These are phyloP conservation scores for Viola pubescens DNA, from an alignment of 441 rosid species.

Conservation along the genomic window DNA sequence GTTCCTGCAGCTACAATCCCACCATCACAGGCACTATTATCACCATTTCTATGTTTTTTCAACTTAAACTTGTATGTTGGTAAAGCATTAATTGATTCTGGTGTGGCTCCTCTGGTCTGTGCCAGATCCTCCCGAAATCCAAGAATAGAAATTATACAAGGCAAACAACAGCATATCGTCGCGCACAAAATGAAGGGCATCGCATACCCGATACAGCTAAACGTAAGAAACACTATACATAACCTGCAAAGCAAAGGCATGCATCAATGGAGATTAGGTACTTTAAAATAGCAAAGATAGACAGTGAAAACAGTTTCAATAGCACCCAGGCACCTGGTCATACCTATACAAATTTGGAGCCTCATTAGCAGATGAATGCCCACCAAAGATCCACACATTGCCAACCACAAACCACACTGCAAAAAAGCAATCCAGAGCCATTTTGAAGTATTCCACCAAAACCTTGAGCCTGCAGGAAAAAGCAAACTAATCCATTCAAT, in stretches of 20 bases:
- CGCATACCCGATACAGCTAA: conserved; percentile 96
- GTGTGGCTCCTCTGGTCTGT: conserved; percentile 83
- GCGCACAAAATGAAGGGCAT: conserved; percentile 98
- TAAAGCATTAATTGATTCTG: conserved; percentile 76
- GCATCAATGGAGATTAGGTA: conserved; percentile 6
- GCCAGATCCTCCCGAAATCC: conserved; percentile 87
- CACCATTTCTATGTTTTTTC: conserved; percentile 46
- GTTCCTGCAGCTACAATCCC: conserved; percentile 94
- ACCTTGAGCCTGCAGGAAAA: conserved; percentile 58
- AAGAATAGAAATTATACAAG: conserved; percentile 80
- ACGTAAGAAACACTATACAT: conserved; percentile 86
- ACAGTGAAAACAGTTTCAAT: no score
- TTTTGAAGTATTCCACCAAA: conserved; percentile 84
- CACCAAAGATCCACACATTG: conserved; percentile 97
- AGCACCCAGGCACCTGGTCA: background rate
- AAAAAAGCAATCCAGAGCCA: conserved; percentile 93
- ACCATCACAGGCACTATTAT: conserved; percentile 49
- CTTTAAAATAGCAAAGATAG: conserved; percentile 1
- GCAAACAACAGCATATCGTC: conserved; percentile 93
- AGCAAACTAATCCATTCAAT: conserved; percentile 1
- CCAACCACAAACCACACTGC: conserved; percentile 99
- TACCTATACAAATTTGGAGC: conserved; percentile 99
- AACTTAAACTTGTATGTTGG: conserved; percentile 87
- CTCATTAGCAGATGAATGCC: conserved; percentile 77
- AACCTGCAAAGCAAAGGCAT: conserved; percentile 45